phyloP scores from a whole-genome alignment of 164 flowering plant genomes.

The Nymphaea colorata region DNA sequence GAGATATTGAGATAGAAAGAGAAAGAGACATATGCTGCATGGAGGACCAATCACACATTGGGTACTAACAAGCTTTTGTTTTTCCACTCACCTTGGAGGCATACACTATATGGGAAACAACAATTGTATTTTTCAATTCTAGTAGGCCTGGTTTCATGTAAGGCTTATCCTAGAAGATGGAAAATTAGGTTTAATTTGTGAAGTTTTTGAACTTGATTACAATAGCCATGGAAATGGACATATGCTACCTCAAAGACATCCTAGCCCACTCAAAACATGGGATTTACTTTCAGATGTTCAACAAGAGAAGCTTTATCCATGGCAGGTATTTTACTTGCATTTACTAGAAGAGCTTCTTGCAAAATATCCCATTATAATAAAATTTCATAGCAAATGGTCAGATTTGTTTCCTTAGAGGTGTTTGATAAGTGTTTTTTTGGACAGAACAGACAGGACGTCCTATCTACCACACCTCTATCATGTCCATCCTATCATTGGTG shows the following conservation, averaged over 20 bases:
- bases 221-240: background rate
- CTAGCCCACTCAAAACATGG: constrained; percentile 98
- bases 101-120: constrained; percentile 95
- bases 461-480: no score
- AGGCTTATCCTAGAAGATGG: constrained; percentile 68
- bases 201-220: background rate
- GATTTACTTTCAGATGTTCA: constrained; percentile 76
- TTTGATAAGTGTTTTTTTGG: no score
- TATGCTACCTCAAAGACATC: constrained; percentile 85
- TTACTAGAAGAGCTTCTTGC: constrained; percentile 85
- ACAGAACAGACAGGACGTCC: no score
- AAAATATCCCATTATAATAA: background rate
- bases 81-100: constrained; percentile 72
- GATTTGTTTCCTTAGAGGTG: background rate
- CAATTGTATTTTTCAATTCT: constrained; percentile 79
- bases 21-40: no score
- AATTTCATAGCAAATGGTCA: background rate
- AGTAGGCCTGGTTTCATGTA: constrained; percentile 96
- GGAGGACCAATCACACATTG: no score
- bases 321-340: constrained; percentile 95
- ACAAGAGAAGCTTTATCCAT: constrained; percentile 90
- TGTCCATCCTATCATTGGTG: no score
- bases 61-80: background rate
- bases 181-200: background rate
- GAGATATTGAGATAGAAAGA: no score